Evolutionary conservation across 257 asterid species (phyloP), one percentile per base, ranked within the genome.

Genomic region (Handroanthus guayacan): DNA sequence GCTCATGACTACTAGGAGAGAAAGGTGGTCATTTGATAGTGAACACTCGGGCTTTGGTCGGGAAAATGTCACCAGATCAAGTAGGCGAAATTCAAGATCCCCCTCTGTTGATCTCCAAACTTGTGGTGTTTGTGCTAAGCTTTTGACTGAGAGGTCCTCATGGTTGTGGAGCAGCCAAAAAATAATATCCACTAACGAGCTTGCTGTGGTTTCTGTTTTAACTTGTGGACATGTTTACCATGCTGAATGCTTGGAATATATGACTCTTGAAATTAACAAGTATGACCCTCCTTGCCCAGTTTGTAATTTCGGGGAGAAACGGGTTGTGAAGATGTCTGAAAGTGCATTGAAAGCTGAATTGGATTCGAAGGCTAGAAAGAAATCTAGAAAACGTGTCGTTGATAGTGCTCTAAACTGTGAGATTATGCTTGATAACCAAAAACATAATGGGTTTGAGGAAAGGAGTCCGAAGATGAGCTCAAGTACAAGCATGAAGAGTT

Each of bases 21-120:
- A 88, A 56, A 80, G 92, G 74, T 88, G 89, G 93, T 90, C 96
- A 66, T 88, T 88, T 77, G 96, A 90, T 78, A 90, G 96, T 72
- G 96, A 88, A 41, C 67, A 82, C 51, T 81, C 81, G 3, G 75
- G 87, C 66, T 83, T 86, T 52, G 41, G 74, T 65, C 84, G 82
- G 67, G 92, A 86, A 56, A 86, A 82, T 76, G 16, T 80, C 13
- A 60, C 70, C 67, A 80, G 84, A 81, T 81, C 84, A 56, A 72
- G 86, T 71, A 82, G 90, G 41, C 82, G 79, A 70, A 79, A 72
- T 73, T 85, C 88, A n/a, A 73, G 80, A 57, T 80, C 81, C 47
- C 79, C 78, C 47, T 79, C 88, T 14, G 50, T 82, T 58, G 89
- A 87, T 74, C 84, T 80, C 66, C 96, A 84, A 81, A 72, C 84